phyloP scores from a whole-genome alignment of 164 flowering plant genomes.

The Saururus chinensis region DNA sequence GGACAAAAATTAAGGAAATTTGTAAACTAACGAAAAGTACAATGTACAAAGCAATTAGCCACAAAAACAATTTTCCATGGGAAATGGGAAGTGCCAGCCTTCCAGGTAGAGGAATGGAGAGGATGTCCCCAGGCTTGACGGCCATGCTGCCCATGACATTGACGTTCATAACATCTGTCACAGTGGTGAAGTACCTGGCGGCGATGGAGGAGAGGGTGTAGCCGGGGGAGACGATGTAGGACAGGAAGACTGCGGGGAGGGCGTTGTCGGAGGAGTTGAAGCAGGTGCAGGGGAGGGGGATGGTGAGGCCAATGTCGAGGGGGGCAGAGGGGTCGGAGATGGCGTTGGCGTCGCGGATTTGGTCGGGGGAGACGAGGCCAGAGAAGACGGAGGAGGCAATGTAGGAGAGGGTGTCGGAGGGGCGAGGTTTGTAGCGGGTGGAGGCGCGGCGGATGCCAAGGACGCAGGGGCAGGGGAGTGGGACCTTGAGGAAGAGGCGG shows the following conservation, averaged over 20 bases:
- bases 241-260: conserved; percentile 55
- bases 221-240: conserved; percentile 52
- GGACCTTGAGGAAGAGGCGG: conserved; percentile 59
- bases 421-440: conserved; percentile 53
- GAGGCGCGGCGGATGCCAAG: conserved; percentile 70
- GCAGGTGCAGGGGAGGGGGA: conserved; percentile 86
- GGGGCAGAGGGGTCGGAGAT: conserved; percentile 36
- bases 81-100: not conserved
- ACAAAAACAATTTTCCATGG: not conserved
- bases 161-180: conserved; percentile 76
- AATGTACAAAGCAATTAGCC: not conserved
- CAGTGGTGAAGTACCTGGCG: conserved; percentile 44
- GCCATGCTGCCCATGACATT: conserved; percentile 60
- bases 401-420: conserved; percentile 50
- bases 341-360: conserved; percentile 60
- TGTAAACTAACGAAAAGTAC: too few relatives aligned
- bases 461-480: conserved; percentile 64
- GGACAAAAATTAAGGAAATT: not conserved
- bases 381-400: conserved; percentile 47
- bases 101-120: conserved; percentile 85
- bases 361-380: conserved; percentile 71
- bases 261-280: conserved; percentile 65
- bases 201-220: conserved; percentile 61
- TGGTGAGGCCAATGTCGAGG: conserved; percentile 42
- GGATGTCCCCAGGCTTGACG: conserved; percentile 59